Base-by-base conservation (phyloP, 176 grass and related monocot species). In the Saccharum officinarum region DNA sequence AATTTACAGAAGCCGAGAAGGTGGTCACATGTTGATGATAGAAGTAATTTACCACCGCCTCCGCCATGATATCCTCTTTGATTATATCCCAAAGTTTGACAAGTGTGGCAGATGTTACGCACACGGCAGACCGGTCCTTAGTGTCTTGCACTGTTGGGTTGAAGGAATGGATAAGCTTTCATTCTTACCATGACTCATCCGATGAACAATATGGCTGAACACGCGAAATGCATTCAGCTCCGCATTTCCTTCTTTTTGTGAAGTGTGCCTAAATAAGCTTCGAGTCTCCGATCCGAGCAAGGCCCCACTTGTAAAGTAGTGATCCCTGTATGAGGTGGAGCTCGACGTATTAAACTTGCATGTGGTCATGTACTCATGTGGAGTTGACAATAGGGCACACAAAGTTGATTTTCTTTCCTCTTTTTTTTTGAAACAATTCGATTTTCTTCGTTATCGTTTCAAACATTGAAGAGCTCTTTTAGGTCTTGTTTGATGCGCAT, bases 201-300 rank as follows among this genome's bases (percentile, higher is more conserved):
- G 28, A 15, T 73, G 42, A 69, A 61, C 55, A 73, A 65, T 84
- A 42, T 84, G 45, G 25, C 57, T 79, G 45, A 45, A 73, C 25
- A 74, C 75, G 15, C 68, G 55, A 67, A 61, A 57, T 67, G 59
- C 81, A 74, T 88, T 46, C 20, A 67, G 68, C 50, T 55, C 34
- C 34, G 34, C 34, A 36, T 57, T 10, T 33, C 11, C 5, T 49
- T 8, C 0, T 44, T 71, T 49, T 5, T 12, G n/a, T 34, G 46
- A 34, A 52, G 26, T 6, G 46, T 41, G 6, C 3, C 4, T 42
- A 82, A 36, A 38, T 70, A 46, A 77, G 26, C 73, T 50, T 7
- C 55, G 8, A 60, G 8, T 11, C 55, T 60, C 55, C 55, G 22
- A 60, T n/a, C 55, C 18, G 40, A 11, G 3, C 18, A 22, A 40